phyloP scores from a whole-genome alignment of 768 basidiomycete genomes.

The Lentinula sp. region DNA sequence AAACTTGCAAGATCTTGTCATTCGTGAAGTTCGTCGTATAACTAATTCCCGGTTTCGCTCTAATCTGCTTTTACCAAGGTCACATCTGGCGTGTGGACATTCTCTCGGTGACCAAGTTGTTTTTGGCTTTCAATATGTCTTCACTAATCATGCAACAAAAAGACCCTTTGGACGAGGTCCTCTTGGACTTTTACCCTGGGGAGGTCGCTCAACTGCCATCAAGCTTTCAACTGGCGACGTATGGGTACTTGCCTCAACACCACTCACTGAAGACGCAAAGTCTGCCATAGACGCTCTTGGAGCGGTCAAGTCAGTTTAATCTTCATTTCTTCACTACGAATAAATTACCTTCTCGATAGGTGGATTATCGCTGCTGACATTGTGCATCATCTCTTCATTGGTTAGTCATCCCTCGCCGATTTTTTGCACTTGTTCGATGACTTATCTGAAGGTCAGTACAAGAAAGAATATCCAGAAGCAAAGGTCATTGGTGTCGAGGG shows the following conservation, averaged over 20 bases:
- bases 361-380: slow-evolving; percentile 55
- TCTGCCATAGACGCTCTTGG: slow-evolving; percentile 57
- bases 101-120: slow-evolving; percentile 44
- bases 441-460: slow-evolving; percentile 43
- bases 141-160: background rate
- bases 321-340: background rate
- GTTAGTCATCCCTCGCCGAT: slow-evolving; percentile 22
- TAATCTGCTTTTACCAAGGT: slow-evolving; percentile 26
- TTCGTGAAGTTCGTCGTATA: slow-evolving; percentile 31
- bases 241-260: slow-evolving; percentile 81
- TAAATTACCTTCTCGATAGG: slow-evolving; percentile 18
- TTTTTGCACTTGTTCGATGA: slow-evolving; percentile 18
- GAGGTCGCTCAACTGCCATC: slow-evolving; percentile 81
- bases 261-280: slow-evolving; percentile 61
- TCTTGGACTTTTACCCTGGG: slow-evolving; percentile 64
- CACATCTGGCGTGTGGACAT: slow-evolving; percentile 53
- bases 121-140: background rate
- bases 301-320: slow-evolving; percentile 49
- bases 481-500: slow-evolving; percentile 66
- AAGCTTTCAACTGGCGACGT: slow-evolving; percentile 61
- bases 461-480: slow-evolving; percentile 63
- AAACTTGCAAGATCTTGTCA: slow-evolving; percentile 25
- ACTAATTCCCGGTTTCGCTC: background rate
- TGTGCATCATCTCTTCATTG: slow-evolving; percentile 55
- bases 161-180: slow-evolving; percentile 57